Evolutionary conservation across 192 early-diverging fungal species (phyloP), one percentile per base, ranked within the genome.

Genomic region (Backusella psychrophila): DNA sequence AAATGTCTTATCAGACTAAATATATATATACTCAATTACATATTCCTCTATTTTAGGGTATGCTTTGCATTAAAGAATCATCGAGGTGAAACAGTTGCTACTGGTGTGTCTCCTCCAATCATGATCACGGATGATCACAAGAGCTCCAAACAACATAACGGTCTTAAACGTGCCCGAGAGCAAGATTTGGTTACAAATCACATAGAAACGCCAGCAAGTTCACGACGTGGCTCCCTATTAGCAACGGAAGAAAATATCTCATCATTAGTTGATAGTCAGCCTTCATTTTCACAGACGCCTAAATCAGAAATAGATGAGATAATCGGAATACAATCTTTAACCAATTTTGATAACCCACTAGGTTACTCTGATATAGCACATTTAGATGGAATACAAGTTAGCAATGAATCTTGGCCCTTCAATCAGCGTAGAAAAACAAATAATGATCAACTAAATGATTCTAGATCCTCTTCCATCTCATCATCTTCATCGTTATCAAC

Each of bases 91-190:
- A 82, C 93, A 42, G 80, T 97, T 35, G 95, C 95, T 23, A 86
- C 89, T 12, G 94, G 93, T 29, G 78, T 94, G 67, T 95, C 95
- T 31, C 93, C 96, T 12, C 94, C 96, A 9, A 96, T 98, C 63
- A 92, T 97, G 90, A 96, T 98, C 79, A 98, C 96, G 1, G 96
- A 98, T 75, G 96, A 98, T 83, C 96, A 98, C 87, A 98, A 98
- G 82, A 94, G 93, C 15, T 88, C 91, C 36, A 87, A 86, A 68
- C 82, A 80, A 42, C 85, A 85, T 23, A 39, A 39, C 17, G 36
- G 68, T n/a, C 73, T 56, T 52, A 73, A 66, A 59, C 44, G 38
- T 17, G 19, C 63, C 1, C 26, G 56, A 63, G 56, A 29, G 26
- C 56, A 29, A 11, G 56, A 63, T 63, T 29, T 29, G 21, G 21